phyloP scores from a whole-genome alignment of 495 filamentous ascomycete genomes.

The Talaromyces thailandensis region DNA sequence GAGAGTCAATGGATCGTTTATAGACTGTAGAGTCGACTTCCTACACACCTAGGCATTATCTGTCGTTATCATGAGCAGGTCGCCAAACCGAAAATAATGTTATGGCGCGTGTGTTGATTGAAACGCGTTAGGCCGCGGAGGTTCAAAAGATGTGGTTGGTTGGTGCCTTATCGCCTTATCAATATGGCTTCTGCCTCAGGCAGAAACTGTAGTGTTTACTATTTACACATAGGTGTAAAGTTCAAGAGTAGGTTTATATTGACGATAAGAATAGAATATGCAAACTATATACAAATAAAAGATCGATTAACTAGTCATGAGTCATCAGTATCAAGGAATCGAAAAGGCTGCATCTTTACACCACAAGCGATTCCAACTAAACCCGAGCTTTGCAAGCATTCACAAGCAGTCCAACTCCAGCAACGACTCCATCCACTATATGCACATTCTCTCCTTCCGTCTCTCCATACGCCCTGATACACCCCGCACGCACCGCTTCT shows the following conservation, averaged over 20 bases:
- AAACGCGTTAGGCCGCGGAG: slow-evolving; percentile 3
- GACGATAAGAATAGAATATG: not conserved
- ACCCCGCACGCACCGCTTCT: slow-evolving; percentile 63
- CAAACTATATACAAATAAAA: not conserved
- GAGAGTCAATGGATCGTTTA: not conserved
- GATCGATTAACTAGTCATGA: not conserved
- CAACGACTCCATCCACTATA: slow-evolving; percentile 79
- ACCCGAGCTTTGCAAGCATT: slow-evolving; percentile 33
- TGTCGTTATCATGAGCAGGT: slow-evolving; percentile 2
- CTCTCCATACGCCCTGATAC: slow-evolving; percentile 53
- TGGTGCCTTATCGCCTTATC: slow-evolving; percentile 3
- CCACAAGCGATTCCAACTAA: slow-evolving; percentile 9
- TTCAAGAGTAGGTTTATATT: not conserved
- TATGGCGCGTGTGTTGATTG: slow-evolving; percentile 1
- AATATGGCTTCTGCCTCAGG: slow-evolving; percentile 20
- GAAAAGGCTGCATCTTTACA: not conserved
- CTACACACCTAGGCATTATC: slow-evolving; percentile 37
- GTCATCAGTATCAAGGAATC: not conserved
- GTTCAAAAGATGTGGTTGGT: not conserved
- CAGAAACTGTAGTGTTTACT: slow-evolving; percentile 8
- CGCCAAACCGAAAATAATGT: not conserved
- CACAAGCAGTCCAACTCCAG: slow-evolving; percentile 61
- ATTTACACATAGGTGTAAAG: not conserved
- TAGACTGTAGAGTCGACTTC: not conserved
- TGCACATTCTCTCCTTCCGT: slow-evolving; percentile 49